Conservation (phyloP, 352 stramenopile species). For the Phytophthora nicotianae region DNA sequence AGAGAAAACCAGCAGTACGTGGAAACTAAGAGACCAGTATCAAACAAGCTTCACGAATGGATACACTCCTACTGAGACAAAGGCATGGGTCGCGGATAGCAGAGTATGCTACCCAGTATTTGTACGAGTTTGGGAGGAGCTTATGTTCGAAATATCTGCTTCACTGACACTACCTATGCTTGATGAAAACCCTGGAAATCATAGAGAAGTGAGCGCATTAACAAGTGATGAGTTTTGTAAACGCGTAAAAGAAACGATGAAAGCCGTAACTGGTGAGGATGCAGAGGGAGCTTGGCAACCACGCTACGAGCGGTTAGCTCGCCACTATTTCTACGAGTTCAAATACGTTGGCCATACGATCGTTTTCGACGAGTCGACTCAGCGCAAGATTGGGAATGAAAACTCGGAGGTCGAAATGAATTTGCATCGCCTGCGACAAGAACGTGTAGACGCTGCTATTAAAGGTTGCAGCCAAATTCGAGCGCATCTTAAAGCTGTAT, state of each 20-base stretch:
- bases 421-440: slow-evolving; percentile 31
- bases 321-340: slow-evolving; percentile 78
- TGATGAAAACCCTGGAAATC: background rate
- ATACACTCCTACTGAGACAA: slow-evolving; percentile 56
- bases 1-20: slow-evolving; percentile 70
- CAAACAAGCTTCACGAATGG: slow-evolving; percentile 50
- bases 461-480: slow-evolving; percentile 44
- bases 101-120: slow-evolving; percentile 59
- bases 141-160: background rate
- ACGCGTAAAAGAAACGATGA: slow-evolving; percentile 40
- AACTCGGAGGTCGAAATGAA: slow-evolving; percentile 15
- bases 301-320: slow-evolving; percentile 58
- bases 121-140: slow-evolving; percentile 50
- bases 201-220: background rate
- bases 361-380: slow-evolving; percentile 33
- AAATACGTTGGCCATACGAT: slow-evolving; percentile 61
- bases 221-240: slow-evolving; percentile 54
- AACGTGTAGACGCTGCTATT: slow-evolving; percentile 44
- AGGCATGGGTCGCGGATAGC: slow-evolving; percentile 56
- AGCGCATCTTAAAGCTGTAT: slow-evolving; percentile 33
- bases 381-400: slow-evolving; percentile 10
- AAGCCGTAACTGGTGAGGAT: slow-evolving; percentile 1
- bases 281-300: slow-evolving; percentile 42
- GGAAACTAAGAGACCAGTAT: slow-evolving; percentile 62
- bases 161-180: background rate